phyloP scores from a whole-genome alignment of 495 filamentous ascomycete species.

The Sordaria brevicollis region DNA sequence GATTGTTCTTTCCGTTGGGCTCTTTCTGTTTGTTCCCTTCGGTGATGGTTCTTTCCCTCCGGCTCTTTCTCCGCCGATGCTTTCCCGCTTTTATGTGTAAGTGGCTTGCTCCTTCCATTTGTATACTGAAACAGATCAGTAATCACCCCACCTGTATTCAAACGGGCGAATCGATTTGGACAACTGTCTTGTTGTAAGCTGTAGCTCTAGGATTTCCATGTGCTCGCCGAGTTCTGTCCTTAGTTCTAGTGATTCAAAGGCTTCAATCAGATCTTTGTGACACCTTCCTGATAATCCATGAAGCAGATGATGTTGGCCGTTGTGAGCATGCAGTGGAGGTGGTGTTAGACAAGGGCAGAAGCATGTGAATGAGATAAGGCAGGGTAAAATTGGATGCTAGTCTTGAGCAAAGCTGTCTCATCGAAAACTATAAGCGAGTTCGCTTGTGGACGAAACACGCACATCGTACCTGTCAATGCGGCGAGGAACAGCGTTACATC shows the following conservation, averaged over 20 bases:
- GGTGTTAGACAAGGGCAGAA: neutral
- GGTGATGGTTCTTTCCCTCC: neutral
- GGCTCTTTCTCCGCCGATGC: too few species aligned
- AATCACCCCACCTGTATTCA: too few species aligned
- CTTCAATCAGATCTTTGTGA: too few species aligned
- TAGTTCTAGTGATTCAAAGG: too few species aligned
- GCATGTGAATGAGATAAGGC: neutral
- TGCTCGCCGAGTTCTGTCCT: too few species aligned
- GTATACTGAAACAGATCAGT: neutral
- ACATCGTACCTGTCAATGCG: neutral
- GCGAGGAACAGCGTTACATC: neutral
- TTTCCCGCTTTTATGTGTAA: neutral
- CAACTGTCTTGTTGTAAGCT: too few species aligned
- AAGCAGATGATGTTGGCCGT: neutral
- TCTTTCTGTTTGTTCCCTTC: neutral
- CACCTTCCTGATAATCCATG: neutral
- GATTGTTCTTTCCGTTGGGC: too few species aligned
- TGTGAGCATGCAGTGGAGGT: too few species aligned
- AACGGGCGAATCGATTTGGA: too few species aligned
- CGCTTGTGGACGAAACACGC: neutral
- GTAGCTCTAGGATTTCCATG: too few species aligned
- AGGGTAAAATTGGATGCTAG: neutral
- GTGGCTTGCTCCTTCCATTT: neutral
- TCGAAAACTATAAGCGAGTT: neutral
- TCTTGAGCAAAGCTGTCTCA: neutral